Base-by-base conservation (phyloP, 352 stramenopile genomes). In the Blastocystis sp. region DNA sequence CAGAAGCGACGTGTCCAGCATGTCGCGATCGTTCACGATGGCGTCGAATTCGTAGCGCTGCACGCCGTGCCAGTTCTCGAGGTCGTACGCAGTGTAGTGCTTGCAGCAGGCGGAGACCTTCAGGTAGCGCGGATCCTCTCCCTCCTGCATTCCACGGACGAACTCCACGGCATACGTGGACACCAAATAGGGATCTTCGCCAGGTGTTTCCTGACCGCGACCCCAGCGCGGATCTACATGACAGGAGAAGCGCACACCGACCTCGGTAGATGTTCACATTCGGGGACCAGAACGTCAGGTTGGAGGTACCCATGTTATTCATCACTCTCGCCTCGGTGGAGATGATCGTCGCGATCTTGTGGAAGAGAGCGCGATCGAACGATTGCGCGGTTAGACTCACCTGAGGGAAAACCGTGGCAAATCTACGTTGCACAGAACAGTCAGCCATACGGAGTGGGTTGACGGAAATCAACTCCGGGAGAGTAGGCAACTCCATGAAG, bases 261-360 rank as follows among this genome's bases (percentile, higher is more conserved):
- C 76, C 76, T 87, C 95, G 91, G 68, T 96, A 96, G 73, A 98
- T 94, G 91, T 98, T 98, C 75, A 98, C 95, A 87, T 97, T 98
- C 13, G 96, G 96, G 64, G 93, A 95, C 93, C 94, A 98, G 91
- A 93, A 98, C 66, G 96, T 96, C 26, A 98, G 91, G 0, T 95
- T 95, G 24, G 95, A 90, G 63, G 96, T 93, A 41, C 91, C 93
- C 5, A 78, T 90, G 73, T 96, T 96, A 89, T 95, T 95, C 43
- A 96, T 95, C 0, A 93, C 94, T 59, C 93, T 88, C 1, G 93
- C 93, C 91, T 98, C 87, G 90, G 92, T 11, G 16, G 93, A 93
- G 64, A 98, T 96, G 37, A 95, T 95, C 70, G 92, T 90, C 5
- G 94, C 95, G 91, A 98, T 96, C n/a, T 92, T 90, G 70, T 92